Evolutionary conservation across 192 early-diverging fungal genomes (phyloP).

Genomic region (Backusella tarrabulga): DNA sequence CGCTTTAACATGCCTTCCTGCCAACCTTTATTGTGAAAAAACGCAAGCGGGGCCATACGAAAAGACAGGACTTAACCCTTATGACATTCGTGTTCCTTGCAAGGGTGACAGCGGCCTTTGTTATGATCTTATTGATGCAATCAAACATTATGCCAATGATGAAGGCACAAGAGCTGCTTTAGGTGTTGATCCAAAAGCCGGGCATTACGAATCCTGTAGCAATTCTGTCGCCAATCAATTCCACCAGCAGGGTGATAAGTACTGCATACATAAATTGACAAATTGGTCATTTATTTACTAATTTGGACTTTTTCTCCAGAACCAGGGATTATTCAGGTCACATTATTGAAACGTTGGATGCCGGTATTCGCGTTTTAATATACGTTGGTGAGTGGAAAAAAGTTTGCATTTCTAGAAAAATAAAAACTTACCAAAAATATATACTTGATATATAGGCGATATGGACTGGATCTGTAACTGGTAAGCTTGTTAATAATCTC

Average conservation of each 20-base stretch:
- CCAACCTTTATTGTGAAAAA: conserved; percentile 78
- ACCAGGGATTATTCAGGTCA: conserved; percentile 22
- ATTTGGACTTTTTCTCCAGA: conserved; percentile 20
- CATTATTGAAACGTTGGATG: conserved; percentile 59
- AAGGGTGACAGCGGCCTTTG: conserved; percentile 77
- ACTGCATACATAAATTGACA: neutral
- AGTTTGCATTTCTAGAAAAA: neutral
- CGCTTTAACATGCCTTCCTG: conserved; percentile 80
- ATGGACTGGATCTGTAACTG: conserved; percentile 42
- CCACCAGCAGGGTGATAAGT: conserved; percentile 26
- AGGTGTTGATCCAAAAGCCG: conserved; percentile 64
- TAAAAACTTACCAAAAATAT: neutral
- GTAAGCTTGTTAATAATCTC: conserved; percentile 10
- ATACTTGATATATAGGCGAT: conserved; percentile 15
- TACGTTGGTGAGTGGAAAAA: conserved; percentile 66
- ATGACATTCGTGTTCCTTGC: conserved; percentile 91
- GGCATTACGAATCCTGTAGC: conserved; percentile 79
- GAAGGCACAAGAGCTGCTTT: conserved; percentile 73
- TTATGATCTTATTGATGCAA: conserved; percentile 80
- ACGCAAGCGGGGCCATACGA: conserved; percentile 52
- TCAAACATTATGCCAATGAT: conserved; percentile 79
- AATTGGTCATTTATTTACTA: conserved; percentile 29
- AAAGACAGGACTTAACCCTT: conserved; percentile 83
- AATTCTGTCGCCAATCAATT: conserved; percentile 31
- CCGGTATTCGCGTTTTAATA: conserved; percentile 80